Conservation (phyloP, 2,329 filamentous ascomycete genomes). For the Fusarium chlamydosporum region DNA sequence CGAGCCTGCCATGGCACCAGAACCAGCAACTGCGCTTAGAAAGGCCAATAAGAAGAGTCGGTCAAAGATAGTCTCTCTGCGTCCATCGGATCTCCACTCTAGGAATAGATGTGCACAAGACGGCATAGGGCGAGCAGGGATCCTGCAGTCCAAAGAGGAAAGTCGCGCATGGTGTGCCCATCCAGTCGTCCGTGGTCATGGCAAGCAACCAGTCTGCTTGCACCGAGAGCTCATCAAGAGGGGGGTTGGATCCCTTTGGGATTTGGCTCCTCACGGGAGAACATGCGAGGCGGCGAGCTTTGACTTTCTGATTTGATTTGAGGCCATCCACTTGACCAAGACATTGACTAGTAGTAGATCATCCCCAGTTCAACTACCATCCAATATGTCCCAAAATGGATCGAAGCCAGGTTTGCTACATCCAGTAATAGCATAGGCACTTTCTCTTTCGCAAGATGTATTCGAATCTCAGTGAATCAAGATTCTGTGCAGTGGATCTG, state of each 20-base stretch:
- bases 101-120: conserved; percentile 52
- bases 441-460: background rate
- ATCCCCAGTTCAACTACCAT: conserved; percentile 31
- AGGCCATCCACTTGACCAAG: conserved; percentile 43
- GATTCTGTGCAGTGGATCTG: conserved; percentile 37
- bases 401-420: conserved; percentile 24
- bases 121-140: conserved; percentile 46
- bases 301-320: conserved; percentile 45
- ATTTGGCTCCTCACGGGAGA: conserved; percentile 46
- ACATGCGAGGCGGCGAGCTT: conserved; percentile 44
- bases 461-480: conserved; percentile 6
- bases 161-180: conserved; percentile 53
- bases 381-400: conserved; percentile 25
- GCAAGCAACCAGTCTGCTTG: conserved; percentile 48
- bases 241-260: conserved; percentile 39
- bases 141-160: conserved; percentile 47
- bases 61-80: conserved; percentile 46
- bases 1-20: conserved; percentile 50
- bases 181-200: conserved; percentile 44
- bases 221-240: conserved; percentile 39
- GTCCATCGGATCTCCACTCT: conserved; percentile 47
- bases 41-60: conserved; percentile 60
- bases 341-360: conserved; percentile 22
- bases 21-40: conserved; percentile 62
- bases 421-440: background rate